These are phyloP conservation scores for Eutypella sp. DNA, from an alignment of 2,329 filamentous ascomycete species.

Conservation along the genomic window DNA sequence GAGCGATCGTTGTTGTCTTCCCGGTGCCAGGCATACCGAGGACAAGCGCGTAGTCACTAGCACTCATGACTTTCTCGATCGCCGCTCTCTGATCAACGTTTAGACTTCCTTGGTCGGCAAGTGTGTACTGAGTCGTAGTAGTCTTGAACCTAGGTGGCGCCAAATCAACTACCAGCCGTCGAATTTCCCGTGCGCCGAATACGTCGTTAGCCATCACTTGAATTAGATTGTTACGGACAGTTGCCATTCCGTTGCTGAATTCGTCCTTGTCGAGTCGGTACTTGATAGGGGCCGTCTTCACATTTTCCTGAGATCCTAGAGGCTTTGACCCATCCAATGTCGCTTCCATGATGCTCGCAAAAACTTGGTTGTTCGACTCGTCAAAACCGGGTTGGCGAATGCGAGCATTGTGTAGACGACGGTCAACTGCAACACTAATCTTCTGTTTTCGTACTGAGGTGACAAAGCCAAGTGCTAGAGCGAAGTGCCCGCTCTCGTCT, in stretches of 20 bases:
- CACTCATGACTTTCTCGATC: conserved; percentile 92
- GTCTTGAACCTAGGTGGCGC: conserved; percentile 68
- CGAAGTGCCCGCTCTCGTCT: conserved; percentile 92
- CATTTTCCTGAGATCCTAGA: conserved; percentile 46
- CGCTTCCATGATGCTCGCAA: conserved; percentile 88
- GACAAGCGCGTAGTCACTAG: conserved; percentile 92
- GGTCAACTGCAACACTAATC: conserved; percentile 86
- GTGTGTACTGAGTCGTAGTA: conserved; percentile 56
- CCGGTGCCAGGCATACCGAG: conserved; percentile 97
- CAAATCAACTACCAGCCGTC: conserved; percentile 75
- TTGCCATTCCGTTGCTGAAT: conserved; percentile 96
- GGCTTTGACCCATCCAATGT: conserved; percentile 49
- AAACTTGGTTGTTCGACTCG: conserved; percentile 71
- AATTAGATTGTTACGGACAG: conserved; percentile 87
- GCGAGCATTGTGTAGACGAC: conserved; percentile 80
- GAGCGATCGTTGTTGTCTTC: conserved; percentile 96
- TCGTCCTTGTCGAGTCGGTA: conserved; percentile 97
- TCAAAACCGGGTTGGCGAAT: conserved; percentile 73
- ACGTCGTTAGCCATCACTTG: conserved; percentile 81
- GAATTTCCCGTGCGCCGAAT: conserved; percentile 65
- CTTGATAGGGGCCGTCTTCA: conserved; percentile 51
- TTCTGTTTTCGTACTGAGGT: conserved; percentile 68
- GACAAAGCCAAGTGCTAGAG: conserved; percentile 87
- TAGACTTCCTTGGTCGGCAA: conserved; percentile 60
- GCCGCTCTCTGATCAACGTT: conserved; percentile 85